These are phyloP conservation scores for Pelargonium citronellum DNA, from an alignment of 441 rosid species.

Conservation along the genomic window DNA sequence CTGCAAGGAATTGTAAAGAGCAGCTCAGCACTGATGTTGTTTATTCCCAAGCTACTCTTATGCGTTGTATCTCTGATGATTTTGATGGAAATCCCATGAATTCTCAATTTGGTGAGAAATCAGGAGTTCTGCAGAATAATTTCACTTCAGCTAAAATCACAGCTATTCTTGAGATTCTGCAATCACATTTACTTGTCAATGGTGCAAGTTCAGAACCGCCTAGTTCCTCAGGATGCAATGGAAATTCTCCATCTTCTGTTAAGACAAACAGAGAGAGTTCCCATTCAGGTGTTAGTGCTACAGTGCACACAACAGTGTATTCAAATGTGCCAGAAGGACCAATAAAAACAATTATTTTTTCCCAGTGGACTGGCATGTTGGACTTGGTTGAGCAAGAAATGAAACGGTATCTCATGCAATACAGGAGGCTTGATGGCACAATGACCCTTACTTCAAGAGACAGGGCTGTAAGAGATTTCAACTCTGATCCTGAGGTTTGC, in stretches of 20 bases:
- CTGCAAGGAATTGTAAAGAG: conserved; percentile 60
- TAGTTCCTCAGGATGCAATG: conserved; percentile 30
- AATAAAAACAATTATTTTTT: conserved; percentile 73
- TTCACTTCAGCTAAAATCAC: conserved; percentile 67
- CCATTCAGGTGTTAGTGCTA: conserved; percentile 26
- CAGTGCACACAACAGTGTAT: conserved; percentile 28
- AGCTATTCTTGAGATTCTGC: conserved; percentile 68
- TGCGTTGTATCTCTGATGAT: conserved; percentile 44
- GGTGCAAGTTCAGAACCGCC: conserved; percentile 31
- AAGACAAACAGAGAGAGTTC: conserved; percentile 16
- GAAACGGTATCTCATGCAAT: conserved; percentile 39
- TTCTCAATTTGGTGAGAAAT: conserved; percentile 34
- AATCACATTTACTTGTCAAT: conserved; percentile 33
- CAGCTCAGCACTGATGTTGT: conserved; percentile 66
- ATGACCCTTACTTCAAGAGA: conserved; percentile 76
- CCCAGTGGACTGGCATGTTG: conserved; percentile 96
- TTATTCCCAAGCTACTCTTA: conserved; percentile 64
- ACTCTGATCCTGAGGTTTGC: conserved; percentile 64
- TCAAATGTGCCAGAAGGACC: conserved; percentile 44
- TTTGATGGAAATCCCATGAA: conserved; percentile 31
- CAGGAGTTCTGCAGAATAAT: conserved; percentile 40
- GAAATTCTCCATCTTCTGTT: conserved; percentile 29
- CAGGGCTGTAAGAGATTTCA: conserved; percentile 76
- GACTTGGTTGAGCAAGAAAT: conserved; percentile 62
- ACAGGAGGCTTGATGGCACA: conserved; percentile 88